A percentile compares a stretch with the other conserved stretches of the same genome.
phyloP scores from a whole-genome alignment of 306 rosid genomes.

The Lathyrus sativus region DNA sequence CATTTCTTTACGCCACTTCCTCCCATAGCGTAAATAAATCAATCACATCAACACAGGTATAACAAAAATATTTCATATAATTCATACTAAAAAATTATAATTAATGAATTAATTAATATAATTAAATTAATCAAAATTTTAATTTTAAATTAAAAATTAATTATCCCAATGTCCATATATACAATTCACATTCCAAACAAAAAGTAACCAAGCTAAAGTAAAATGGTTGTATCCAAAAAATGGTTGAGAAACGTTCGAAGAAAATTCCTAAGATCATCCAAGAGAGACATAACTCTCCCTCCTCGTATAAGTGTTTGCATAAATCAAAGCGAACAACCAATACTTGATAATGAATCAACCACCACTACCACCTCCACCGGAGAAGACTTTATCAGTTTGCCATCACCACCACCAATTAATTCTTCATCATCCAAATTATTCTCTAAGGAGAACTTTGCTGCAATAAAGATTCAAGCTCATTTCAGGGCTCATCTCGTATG shows the following conservation, averaged over 20 bases:
- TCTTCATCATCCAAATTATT: not conserved
- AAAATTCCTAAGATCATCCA: slow-evolving; percentile 47
- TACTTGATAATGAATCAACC: slow-evolving; percentile 31
- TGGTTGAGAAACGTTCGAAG: slow-evolving; percentile 55
- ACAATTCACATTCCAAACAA: not conserved
- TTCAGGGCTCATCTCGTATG: slow-evolving; percentile 90
- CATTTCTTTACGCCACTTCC: slow-evolving; percentile 52
- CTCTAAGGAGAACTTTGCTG: slow-evolving; percentile 53
- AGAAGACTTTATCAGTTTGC: slow-evolving; percentile 12
- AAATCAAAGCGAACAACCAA: slow-evolving; percentile 33
- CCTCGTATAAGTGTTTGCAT: slow-evolving; percentile 40
- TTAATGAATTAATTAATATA: too few relatives aligned
- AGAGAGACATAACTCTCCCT: slow-evolving; percentile 41
- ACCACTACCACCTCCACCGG: not conserved
- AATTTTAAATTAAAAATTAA: too few relatives aligned
- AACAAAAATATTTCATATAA: too few relatives aligned
- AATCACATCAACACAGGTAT: too few relatives aligned
- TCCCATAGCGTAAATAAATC: slow-evolving; percentile 13
- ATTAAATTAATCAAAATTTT: too few relatives aligned
- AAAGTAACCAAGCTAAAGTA: not conserved
- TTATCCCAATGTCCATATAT: not conserved
- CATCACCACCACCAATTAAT: not conserved
- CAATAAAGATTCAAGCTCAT: slow-evolving; percentile 73
- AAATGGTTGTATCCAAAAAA: slow-evolving; percentile 50
- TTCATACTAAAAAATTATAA: too few relatives aligned